Base-by-base conservation (phyloP, 108 stramenopile genomes). In the Cyclotella sp. region DNA sequence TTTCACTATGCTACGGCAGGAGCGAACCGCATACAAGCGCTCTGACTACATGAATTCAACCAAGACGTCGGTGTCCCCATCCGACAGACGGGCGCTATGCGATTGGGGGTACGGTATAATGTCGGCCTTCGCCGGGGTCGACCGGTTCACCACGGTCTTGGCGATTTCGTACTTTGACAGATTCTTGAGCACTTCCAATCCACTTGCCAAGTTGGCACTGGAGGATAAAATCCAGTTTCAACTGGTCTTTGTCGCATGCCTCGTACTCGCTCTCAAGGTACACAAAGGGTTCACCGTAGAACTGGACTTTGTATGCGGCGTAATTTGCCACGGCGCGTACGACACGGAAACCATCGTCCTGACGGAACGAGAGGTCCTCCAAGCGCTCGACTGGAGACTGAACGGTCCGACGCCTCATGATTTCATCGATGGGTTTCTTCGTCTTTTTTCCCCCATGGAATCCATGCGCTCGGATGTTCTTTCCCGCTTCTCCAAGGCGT, bases 161-260 rank as follows among this genome's bases (percentile, higher is more conserved):
- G 57, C 57, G 9, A 26, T 21, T 21, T 58, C 15, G 4, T 58
- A 58, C 24, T 58, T 58, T 28, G 57, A 58, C 24, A 6, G 57
- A 28, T 58, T 58, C 34, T 41, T 62, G 61, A 41, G 61, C 61
- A 40, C 61, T 24, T 62, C 40, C 3, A 16, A 14, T 12, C 61
- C 34, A 40, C 3, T 13, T 19, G 61, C 61, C 2, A 16, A n/a
- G 19, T 18, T 6, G 15, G 61, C 61, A 13, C 14, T 62, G 1
- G 1, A 39, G 1, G 15, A 39, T 11, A 40, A 3, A 5, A 1
- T 1, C 34, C 7, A 62, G 16, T 62, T 62, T 34, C 61, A 62
- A 18, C 40, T 62, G 40, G 61, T 34, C 9, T 62, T 18, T 62
- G 61, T 41, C 4, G 15, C 29, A 18, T 62, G 61, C 19, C 40